phyloP scores from a whole-genome alignment of 345 rosid genomes.

The Acer saccharum region DNA sequence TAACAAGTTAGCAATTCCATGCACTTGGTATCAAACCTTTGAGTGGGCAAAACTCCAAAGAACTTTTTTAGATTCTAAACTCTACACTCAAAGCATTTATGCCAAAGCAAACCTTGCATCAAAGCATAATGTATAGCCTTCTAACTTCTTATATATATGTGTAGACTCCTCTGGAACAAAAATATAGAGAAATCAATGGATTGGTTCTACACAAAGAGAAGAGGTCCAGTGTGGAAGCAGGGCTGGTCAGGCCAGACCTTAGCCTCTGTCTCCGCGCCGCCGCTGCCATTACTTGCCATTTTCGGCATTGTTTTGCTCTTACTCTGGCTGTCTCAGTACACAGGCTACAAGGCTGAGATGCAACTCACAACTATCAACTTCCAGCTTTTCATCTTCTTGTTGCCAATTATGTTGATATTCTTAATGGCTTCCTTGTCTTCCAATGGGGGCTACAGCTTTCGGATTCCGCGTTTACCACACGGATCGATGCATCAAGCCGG shows the following conservation, averaged over 20 bases:
- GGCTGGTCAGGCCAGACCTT: slow-evolving; percentile 49
- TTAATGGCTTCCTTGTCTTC: slow-evolving; percentile 31
- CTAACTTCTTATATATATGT: background rate
- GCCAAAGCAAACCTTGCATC: slow-evolving; percentile 8
- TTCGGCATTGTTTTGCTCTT: slow-evolving; percentile 51
- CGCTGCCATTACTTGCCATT: slow-evolving; percentile 43
- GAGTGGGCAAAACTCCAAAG: slow-evolving; percentile 25
- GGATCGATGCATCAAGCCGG: background rate
- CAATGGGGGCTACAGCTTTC: slow-evolving; percentile 22
- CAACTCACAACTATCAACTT: slow-evolving; percentile 33
- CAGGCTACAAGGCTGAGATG: slow-evolving; percentile 34
- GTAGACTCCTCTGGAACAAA: background rate
- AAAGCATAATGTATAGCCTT: slow-evolving; percentile 5
- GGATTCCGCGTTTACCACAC: slow-evolving; percentile 4
- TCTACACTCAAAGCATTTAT: slow-evolving; percentile 41
- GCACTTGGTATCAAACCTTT: slow-evolving; percentile 12
- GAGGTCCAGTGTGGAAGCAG: slow-evolving; percentile 62
- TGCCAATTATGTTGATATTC: slow-evolving; percentile 40
- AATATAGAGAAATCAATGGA: slow-evolving; percentile 37
- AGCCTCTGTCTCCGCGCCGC: slow-evolving; percentile 41
- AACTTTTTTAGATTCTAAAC: background rate
- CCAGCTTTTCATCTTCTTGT: slow-evolving; percentile 38
- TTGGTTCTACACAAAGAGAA: slow-evolving; percentile 52
- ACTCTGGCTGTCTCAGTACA: slow-evolving; percentile 44
- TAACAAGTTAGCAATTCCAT: slow-evolving; percentile 1